Percentiles rank a stretch among this genome's conserved stretches.
phyloP scores from a whole-genome alignment of 441 rosid genomes.

The Pelargonium citronellum region DNA sequence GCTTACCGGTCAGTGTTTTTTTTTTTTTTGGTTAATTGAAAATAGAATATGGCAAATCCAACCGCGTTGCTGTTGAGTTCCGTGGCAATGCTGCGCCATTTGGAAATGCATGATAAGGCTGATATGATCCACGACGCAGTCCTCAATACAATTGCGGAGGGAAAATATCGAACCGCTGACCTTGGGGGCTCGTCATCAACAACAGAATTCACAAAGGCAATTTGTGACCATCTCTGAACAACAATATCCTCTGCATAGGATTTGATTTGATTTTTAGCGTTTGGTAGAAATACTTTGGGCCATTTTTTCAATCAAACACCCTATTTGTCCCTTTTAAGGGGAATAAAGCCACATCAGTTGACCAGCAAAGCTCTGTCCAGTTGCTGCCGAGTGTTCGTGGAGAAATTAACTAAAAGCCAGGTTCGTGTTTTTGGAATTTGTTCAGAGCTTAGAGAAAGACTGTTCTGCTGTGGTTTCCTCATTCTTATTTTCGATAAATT shows the following conservation, averaged over 20 bases:
- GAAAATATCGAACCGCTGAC: constrained; percentile 82
- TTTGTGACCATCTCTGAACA: constrained; percentile 57
- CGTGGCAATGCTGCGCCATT: constrained; percentile 81
- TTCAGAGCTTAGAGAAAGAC: too few species aligned
- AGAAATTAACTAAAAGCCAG: not conserved
- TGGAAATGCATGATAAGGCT: constrained; percentile 69
- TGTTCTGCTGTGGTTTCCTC: too few species aligned
- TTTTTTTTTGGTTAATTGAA: constrained; percentile 15
- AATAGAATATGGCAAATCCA: constrained; percentile 85
- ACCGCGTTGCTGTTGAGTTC: constrained; percentile 82
- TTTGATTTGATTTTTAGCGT: constrained; percentile 17
- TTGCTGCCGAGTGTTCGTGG: not conserved
- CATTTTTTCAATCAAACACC: constrained; percentile 9
- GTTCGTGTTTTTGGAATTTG: too few species aligned
- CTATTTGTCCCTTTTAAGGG: constrained; percentile 13
- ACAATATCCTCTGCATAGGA: constrained; percentile 13
- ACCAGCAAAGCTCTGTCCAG: constrained; percentile 15
- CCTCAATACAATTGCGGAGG: constrained; percentile 74
- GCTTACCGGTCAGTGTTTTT: not conserved
- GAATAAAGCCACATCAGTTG: constrained; percentile 28
- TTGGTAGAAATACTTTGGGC: constrained; percentile 9
- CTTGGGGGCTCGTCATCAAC: constrained; percentile 76
- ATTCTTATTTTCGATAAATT: not conserved
- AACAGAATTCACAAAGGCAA: constrained; percentile 82
- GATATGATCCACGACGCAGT: constrained; percentile 73